Evolutionary conservation across 768 basidiomycete genomes (phyloP).

Genomic region (Dioszegia aurantiaca): DNA sequence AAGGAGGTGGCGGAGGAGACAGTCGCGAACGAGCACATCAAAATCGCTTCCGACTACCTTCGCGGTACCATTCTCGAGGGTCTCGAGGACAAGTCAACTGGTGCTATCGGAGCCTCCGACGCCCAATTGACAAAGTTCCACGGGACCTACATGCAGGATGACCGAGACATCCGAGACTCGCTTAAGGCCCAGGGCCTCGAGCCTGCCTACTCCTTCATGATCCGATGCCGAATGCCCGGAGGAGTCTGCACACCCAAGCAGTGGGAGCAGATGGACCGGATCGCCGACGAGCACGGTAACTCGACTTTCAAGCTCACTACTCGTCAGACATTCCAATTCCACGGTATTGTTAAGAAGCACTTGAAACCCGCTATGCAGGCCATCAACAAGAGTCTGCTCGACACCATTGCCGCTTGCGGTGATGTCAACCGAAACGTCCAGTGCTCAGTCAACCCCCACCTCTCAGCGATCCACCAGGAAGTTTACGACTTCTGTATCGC

Average conservation of each 20-base stretch:
- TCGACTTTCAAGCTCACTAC: constrained; percentile 97
- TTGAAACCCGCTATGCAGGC: constrained; percentile 94
- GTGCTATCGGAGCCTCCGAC: constrained; percentile 85
- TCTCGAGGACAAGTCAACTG: constrained; percentile 76
- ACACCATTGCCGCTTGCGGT: constrained; percentile 96
- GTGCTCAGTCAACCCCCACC: constrained; percentile 82
- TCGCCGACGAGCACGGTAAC: constrained; percentile 90
- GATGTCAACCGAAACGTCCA: constrained; percentile 93
- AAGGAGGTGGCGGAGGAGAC: constrained; percentile 90
- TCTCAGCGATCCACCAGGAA: constrained; percentile 78
- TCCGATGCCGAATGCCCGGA: constrained; percentile 91
- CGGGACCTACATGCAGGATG: constrained; percentile 62
- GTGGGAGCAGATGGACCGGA: constrained; percentile 94
- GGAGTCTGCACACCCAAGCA: constrained; percentile 89
- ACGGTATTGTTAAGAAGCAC: constrained; percentile 96
- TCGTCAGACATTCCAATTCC: constrained; percentile 97
- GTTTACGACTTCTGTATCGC: constrained; percentile 79
- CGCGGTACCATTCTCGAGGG: constrained; percentile 95
- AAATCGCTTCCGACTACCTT: constrained; percentile 87
- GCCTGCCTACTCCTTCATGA: constrained; percentile 97
- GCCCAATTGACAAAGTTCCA: constrained; percentile 93
- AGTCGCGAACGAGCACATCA: constrained; percentile 99
- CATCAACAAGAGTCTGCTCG: constrained; percentile 84
- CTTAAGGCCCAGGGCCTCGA: constrained; percentile 87
- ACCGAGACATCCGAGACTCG: constrained; percentile 96